A percentile compares a stretch with the other conserved stretches of the same genome.
These are phyloP conservation scores for Epichloe gansuensis DNA, from an alignment of 2,329 filamentous ascomycete species.

Conservation along the genomic window DNA sequence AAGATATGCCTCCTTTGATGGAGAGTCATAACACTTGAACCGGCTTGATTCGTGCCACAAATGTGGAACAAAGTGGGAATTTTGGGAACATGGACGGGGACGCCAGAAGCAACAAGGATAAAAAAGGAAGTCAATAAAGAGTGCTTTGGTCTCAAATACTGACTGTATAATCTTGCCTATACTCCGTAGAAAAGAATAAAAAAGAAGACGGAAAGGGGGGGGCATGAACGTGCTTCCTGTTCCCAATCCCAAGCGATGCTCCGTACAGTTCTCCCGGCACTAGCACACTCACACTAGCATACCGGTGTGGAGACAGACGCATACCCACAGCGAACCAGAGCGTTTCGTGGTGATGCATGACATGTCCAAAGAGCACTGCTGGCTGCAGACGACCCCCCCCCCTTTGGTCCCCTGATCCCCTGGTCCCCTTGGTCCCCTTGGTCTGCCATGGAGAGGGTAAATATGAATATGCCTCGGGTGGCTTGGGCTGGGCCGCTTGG, in stretches of 20 bases:
- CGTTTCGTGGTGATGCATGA: background rate
- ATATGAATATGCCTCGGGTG: background rate
- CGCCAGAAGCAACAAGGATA: background rate
- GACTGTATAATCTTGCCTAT: background rate
- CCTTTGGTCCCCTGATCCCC: background rate
- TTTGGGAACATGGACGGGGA: background rate
- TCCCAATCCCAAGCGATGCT: too few species aligned
- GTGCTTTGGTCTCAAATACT: background rate
- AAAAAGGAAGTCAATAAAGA: background rate
- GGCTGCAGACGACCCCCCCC: background rate
- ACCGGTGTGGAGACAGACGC: slow-evolving; percentile 5
- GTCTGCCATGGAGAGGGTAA: background rate
- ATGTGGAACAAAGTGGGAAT: background rate
- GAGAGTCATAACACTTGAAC: too few species aligned
- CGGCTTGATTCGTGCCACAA: background rate
- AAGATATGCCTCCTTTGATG: background rate
- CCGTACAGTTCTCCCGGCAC: background rate
- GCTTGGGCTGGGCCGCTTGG: background rate
- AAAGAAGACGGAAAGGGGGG: background rate
- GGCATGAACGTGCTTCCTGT: background rate
- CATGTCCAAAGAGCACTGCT: background rate
- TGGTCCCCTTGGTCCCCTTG: background rate
- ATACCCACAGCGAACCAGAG: background rate
- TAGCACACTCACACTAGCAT: background rate
- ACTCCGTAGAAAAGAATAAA: too few species aligned